Evolutionary conservation across 2,329 filamentous ascomycete genomes (phyloP).

Genomic region (Tolypocladium amazonense): DNA sequence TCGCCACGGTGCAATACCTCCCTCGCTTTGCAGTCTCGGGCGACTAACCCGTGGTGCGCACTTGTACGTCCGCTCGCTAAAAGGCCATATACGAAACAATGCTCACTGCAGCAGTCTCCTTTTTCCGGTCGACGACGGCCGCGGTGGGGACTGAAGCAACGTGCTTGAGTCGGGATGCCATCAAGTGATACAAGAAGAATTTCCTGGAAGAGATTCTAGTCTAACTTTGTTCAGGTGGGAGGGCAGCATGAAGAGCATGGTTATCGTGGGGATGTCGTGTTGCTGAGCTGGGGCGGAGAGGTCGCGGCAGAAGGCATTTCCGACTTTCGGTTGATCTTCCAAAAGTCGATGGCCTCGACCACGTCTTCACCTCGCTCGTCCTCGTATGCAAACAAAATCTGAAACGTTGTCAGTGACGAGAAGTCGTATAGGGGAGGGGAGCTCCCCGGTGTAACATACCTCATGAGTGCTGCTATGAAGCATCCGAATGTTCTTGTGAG

Average conservation of each 20-base stretch:
- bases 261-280: background rate
- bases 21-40: background rate
- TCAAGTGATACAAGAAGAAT: constrained; percentile 17
- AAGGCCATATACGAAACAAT: background rate
- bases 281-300: constrained; percentile 1
- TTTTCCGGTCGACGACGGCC: background rate
- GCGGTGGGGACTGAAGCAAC: background rate
- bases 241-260: background rate
- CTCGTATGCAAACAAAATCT: constrained; percentile 98
- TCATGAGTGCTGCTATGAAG: constrained; percentile 94
- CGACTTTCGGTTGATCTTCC: constrained; percentile 56
- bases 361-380: constrained; percentile 90
- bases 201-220: constrained; percentile 14
- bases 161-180: background rate
- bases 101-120: background rate
- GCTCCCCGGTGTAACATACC: constrained; percentile 41
- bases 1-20: background rate
- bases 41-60: background rate
- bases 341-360: constrained; percentile 93
- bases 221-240: background rate
- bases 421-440: background rate
- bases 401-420: background rate
- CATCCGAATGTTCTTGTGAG: constrained; percentile 94
- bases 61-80: background rate
- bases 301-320: constrained; percentile 19